Evolutionary conservation across 257 asterid species (phyloP).

Genomic region (Plectranthus barbatus): DNA sequence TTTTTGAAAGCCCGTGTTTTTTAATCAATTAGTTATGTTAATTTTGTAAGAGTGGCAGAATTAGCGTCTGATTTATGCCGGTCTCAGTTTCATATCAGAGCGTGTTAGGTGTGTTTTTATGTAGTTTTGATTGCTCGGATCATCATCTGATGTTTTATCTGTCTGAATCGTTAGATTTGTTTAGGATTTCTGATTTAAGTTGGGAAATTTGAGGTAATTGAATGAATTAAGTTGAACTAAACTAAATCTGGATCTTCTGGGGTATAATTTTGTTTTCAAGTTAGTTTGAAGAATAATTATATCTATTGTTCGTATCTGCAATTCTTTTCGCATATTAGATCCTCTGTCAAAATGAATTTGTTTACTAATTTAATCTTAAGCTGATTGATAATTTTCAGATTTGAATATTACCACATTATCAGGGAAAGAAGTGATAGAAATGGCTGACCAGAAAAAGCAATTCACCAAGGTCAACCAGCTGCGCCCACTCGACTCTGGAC

Average conservation of each 20-base stretch:
- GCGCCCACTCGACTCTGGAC: constrained; percentile 56
- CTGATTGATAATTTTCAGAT: background rate
- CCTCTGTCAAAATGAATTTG: no score
- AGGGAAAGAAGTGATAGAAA: background rate
- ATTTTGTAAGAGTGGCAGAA: background rate
- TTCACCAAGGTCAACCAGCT: constrained; percentile 55
- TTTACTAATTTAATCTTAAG: no score
- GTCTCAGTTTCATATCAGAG: background rate
- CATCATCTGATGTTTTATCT: background rate
- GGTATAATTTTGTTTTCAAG: background rate
- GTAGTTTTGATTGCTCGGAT: background rate
- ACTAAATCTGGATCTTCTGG: constrained; percentile 14
- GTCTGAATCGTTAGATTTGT: background rate
- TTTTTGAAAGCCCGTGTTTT: background rate
- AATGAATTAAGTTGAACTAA: constrained; percentile 1
- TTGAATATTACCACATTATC: background rate
- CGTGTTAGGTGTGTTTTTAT: background rate
- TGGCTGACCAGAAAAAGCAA: constrained; percentile 71
- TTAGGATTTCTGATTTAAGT: background rate
- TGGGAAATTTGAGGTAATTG: background rate
- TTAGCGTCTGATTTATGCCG: background rate
- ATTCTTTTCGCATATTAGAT: no score
- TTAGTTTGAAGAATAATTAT: background rate
- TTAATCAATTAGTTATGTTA: background rate
- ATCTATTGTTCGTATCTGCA: background rate